These are phyloP conservation scores for Aegilops sharonensis DNA, from an alignment of 176 grass and related monocot species.

Conservation along the genomic window DNA sequence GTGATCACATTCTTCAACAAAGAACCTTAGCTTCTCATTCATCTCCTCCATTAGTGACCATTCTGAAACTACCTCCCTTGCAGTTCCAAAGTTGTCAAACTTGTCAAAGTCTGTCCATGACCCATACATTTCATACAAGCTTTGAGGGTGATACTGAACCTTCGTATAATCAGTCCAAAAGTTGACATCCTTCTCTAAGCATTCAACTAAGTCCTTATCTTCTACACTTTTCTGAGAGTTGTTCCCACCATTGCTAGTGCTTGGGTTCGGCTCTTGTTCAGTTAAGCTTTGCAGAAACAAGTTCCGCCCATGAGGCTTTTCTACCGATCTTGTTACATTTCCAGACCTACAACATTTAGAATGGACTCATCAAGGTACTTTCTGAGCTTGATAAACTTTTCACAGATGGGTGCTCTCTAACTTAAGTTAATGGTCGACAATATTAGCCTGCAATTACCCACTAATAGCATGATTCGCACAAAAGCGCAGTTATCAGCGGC, in stretches of 20 bases:
- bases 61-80: constrained; percentile 74
- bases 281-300: constrained; percentile 87
- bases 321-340: constrained; percentile 59
- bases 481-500: not conserved
- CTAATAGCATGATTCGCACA: not conserved
- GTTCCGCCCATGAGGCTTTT: constrained; percentile 64
- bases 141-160: constrained; percentile 90
- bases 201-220: constrained; percentile 71
- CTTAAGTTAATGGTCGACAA: not conserved
- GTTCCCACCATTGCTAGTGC: constrained; percentile 25
- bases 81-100: constrained; percentile 74
- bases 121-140: constrained; percentile 70
- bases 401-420: not conserved
- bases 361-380: constrained; percentile 17
- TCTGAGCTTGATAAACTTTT: not conserved
- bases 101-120: constrained; percentile 92
- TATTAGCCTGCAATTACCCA: not conserved
- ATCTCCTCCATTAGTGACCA: constrained; percentile 85
- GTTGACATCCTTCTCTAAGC: constrained; percentile 63
- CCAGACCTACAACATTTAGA: constrained; percentile 57
- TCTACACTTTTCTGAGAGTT: constrained; percentile 31
- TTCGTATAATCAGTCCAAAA: constrained; percentile 96
- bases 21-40: constrained; percentile 88
- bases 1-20: constrained; percentile 97
- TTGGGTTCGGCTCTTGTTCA: constrained; percentile 57